phyloP scores from a whole-genome alignment of 2,329 filamentous ascomycete species.

The Neoascochyta sp. region DNA sequence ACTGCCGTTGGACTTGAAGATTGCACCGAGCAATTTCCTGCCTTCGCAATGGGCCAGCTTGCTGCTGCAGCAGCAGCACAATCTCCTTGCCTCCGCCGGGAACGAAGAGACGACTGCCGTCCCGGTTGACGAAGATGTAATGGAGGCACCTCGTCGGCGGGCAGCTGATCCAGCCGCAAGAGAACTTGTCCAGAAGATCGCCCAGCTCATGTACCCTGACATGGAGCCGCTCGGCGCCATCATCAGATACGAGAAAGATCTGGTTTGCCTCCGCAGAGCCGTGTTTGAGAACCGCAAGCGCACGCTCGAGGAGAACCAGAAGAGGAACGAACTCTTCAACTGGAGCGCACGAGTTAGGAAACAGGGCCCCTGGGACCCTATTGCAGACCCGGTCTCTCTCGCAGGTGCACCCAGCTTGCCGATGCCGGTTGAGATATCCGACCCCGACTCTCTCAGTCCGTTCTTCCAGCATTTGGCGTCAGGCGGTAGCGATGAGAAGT shows the following conservation, averaged over 20 bases:
- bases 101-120: no score
- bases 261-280: conserved; percentile 18
- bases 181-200: conserved; percentile 16
- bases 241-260: conserved; percentile 31
- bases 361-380: conserved; percentile 37
- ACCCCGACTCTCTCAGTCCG: conserved; percentile 29
- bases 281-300: conserved; percentile 19
- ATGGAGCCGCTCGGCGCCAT: conserved; percentile 16
- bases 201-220: conserved; percentile 21
- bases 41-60: no score
- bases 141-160: conserved; percentile 24
- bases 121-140: conserved; percentile 19
- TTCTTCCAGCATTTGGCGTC: conserved; percentile 37
- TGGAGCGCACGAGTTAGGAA: conserved; percentile 27
- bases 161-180: conserved; percentile 14
- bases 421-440: conserved; percentile 38
- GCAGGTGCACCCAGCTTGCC: conserved; percentile 32
- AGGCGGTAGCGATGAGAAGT: conserved; percentile 20
- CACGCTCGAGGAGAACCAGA: conserved; percentile 14
- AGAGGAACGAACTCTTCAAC: conserved; percentile 16
- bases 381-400: conserved; percentile 27
- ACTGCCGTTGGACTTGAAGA: no score
- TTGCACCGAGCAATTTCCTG: no score
- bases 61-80: no score
- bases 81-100: no score